Evolutionary conservation across 106 monocot species (phyloP), one percentile per base, ranked within the genome.

Genomic region (Acorus calamus): DNA sequence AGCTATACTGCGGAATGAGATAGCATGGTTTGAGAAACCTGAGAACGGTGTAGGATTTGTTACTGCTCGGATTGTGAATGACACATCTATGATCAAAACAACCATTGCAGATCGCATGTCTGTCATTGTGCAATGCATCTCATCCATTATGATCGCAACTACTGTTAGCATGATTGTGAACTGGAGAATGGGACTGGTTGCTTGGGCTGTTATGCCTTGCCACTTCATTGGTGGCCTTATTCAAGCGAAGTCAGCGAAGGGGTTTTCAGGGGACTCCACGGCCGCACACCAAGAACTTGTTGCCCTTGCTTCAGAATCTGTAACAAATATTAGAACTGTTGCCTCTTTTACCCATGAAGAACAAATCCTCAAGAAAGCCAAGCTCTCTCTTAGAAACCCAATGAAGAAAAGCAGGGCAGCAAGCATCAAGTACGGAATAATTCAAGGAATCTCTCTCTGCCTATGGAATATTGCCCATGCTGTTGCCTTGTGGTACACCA

Each of bases 161-260:
- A 53, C 53, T 49, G 80, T 80, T 7, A 80, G 80, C 28, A 71
- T 80, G 57, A 47, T 55, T 43, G 75, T 80, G 44, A 55, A 68
- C 55, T 80, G 76, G 76, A 71, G 80, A 60, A 80, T 80, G 80
- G 71, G 54, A 44, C 64, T 80, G 13, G 80, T 80, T 49, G 71
- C 80, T 64, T 79, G 74, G 79, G 79, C 74, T 5, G 70, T 79
- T 42, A 79, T 79, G 74, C 79, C 79, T n/a, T 79, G 79, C 49
- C 79, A 79, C 49, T 75, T 79, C 53, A 79, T 79, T 7, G 74
- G 79, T 13, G 79, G 79, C 53, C 70, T 79, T 48, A 74, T 74
- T 56, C 74, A 79, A 62, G 74, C 79, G 50, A 74, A 79, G 67
- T 76, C 80, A 50, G 80, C 80, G 8, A 66, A 70, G 69, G 82